phyloP scores from a whole-genome alignment of 345 rosid species.

The Dipteronia sinensis region DNA sequence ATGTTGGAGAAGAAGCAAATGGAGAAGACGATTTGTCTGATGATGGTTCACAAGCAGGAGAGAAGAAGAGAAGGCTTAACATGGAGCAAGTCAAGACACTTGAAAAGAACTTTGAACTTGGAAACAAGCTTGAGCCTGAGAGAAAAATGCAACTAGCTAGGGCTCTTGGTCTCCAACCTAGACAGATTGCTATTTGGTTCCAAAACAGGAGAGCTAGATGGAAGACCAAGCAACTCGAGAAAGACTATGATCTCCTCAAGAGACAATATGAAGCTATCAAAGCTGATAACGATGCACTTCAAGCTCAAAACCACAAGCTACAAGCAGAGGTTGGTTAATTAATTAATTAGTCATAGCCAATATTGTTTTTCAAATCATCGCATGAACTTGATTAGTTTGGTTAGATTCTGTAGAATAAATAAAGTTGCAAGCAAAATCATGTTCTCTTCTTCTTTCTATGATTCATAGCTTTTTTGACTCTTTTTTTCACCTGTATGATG shows the following conservation, averaged over 20 bases:
- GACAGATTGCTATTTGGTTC: slow-evolving; percentile 98
- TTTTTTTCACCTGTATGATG: slow-evolving; percentile 14
- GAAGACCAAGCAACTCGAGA: slow-evolving; percentile 97
- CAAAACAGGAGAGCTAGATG: slow-evolving; percentile 96
- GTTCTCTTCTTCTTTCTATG: slow-evolving; percentile 15
- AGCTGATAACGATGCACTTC: slow-evolving; percentile 78
- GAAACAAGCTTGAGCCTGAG: slow-evolving; percentile 98
- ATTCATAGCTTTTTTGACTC: slow-evolving; percentile 24
- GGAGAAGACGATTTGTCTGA: slow-evolving; percentile 88
- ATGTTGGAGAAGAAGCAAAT: slow-evolving; percentile 55
- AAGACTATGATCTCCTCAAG: slow-evolving; percentile 86
- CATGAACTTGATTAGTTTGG: slow-evolving; percentile 8
- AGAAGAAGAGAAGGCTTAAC: slow-evolving; percentile 92
- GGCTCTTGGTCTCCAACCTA: slow-evolving; percentile 91
- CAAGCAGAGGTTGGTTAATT: slow-evolving; percentile 63
- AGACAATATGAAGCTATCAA: slow-evolving; percentile 76
- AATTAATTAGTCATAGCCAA: not conserved
- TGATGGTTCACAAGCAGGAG: slow-evolving; percentile 94
- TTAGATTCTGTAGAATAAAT: not conserved
- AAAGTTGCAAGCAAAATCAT: slow-evolving; percentile 16
- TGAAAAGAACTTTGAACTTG: slow-evolving; percentile 93
- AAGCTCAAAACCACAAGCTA: slow-evolving; percentile 82
- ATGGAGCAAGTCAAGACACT: slow-evolving; percentile 93
- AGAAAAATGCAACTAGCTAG: slow-evolving; percentile 96
- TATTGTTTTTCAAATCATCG: not conserved